Evolutionary conservation across 495 filamentous ascomycete genomes (phyloP), one percentile per base, ranked within the genome.

Genomic region (Talaromyces stipitatus): DNA sequence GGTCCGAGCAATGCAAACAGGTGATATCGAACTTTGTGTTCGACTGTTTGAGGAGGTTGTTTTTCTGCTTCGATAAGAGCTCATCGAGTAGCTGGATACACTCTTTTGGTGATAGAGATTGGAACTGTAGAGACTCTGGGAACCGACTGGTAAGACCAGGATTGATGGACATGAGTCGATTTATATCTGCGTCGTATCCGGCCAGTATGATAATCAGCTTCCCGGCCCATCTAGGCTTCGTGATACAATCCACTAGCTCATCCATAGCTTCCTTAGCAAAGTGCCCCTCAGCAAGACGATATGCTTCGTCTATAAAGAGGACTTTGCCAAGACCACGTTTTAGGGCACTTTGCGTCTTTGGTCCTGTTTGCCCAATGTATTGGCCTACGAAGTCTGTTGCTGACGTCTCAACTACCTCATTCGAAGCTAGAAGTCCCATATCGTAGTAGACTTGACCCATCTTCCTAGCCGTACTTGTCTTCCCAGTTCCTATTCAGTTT

Each of bases 381-480:
- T 81, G 67, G 6, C 82, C 85, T 2, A 88, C 73, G 0, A 89
- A 62, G 23, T 88, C 84, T 0, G 81, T 76, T 0, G 83, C 80
- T 1, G 85, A 87, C 43, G 72, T 75, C 50, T 87, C 83, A 0
- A 84, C 62, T 0, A 88, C 82, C 43, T 81, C 78, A 0, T 62
- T 68, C 0, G 75, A 74, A 1, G 78, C 59, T 1, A 89, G 68
- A 22, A 88, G 77, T 0, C 84, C 83, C 78, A 88, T 81, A 60
- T 90, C 82, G 60, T 88, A 90, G 63, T 81, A 91, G 0, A 92
- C 70, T 54, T 85, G 75, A 9, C 87, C 88, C 79, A 92, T 87
- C 59, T 79, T 85, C 53, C 75, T 68, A 0, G 88, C 88, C 0
- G 85, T 89, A 0, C 77, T 84, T 0, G 88, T 90, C 61, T 92